Percentiles rank a stretch among this genome's conserved stretches.
Conservation (phyloP, 495 filamentous ascomycete species). For the Baudoinia panamericana region DNA sequence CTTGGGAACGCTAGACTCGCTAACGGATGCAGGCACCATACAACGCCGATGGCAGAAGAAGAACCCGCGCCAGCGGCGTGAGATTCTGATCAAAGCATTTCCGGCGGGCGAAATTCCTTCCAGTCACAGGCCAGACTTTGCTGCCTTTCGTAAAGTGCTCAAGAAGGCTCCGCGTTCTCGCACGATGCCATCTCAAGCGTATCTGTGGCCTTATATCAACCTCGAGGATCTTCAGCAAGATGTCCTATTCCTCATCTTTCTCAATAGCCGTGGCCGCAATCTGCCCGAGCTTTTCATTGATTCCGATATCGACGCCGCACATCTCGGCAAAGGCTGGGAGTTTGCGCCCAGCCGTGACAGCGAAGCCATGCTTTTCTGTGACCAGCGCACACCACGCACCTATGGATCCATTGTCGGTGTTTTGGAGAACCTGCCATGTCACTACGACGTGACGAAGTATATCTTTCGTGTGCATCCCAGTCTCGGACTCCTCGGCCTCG, state of each 20-base stretch:
- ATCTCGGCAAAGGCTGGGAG: constrained; percentile 23
- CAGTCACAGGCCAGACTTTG: constrained; percentile 40
- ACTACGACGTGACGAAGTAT: constrained; percentile 13
- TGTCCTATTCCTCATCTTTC: constrained; percentile 34
- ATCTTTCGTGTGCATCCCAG: constrained; percentile 29
- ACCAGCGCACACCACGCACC: constrained; percentile 20
- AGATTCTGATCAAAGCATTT: constrained; percentile 32
- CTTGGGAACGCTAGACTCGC: too few species aligned
- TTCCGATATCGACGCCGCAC: constrained; percentile 26
- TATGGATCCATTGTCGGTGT: constrained; percentile 38
- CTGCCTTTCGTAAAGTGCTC: constrained; percentile 27
- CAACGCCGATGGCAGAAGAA: constrained; percentile 41
- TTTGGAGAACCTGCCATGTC: constrained; percentile 25
- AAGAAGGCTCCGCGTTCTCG: constrained; percentile 10
- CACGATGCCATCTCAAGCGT: constrained; percentile 26
- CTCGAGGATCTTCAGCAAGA: constrained; percentile 39
- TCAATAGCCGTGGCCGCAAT: constrained; percentile 38
- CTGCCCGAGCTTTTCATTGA: constrained; percentile 32
- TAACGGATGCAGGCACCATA: constrained; percentile 21
- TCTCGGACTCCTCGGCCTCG: constrained; percentile 34
- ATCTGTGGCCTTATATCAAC: constrained; percentile 45
- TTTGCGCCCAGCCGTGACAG: constrained; percentile 26
- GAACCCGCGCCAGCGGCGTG: constrained; percentile 29
- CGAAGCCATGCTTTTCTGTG: constrained; percentile 35
- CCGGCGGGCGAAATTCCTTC: constrained; percentile 40